Evolutionary conservation across 805 yeast species (phyloP).

Genomic region (Teunomyces kruisii): DNA sequence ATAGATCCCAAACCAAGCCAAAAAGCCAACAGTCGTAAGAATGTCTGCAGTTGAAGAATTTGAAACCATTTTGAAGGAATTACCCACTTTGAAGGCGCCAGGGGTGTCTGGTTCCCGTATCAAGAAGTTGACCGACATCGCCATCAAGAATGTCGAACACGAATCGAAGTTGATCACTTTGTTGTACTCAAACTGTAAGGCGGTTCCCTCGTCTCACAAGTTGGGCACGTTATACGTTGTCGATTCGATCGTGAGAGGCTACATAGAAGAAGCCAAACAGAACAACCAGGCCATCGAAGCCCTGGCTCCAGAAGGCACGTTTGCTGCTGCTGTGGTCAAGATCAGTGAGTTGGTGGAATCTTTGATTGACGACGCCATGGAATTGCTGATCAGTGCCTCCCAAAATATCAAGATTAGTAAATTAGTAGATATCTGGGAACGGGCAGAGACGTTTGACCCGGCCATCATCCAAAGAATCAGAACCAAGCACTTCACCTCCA

Average conservation of each 20-base stretch:
- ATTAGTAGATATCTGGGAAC: constrained; percentile 89
- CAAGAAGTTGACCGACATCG: constrained; percentile 76
- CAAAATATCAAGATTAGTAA: constrained; percentile 71
- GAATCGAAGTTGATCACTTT: constrained; percentile 58
- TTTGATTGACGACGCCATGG: constrained; percentile 61
- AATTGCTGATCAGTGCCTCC: constrained; percentile 52
- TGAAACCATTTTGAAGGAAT: constrained; percentile 48
- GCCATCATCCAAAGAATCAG: constrained; percentile 55
- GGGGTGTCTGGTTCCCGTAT: constrained; percentile 97
- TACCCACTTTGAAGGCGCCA: constrained; percentile 67
- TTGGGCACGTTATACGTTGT: constrained; percentile 88
- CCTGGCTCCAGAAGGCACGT: constrained; percentile 66
- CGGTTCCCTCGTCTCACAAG: constrained; percentile 77
- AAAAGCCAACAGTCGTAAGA: neutral
- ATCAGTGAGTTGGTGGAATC: constrained; percentile 64
- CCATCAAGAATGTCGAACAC: constrained; percentile 61
- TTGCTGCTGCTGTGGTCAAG: constrained; percentile 68
- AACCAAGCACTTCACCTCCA: constrained; percentile 57
- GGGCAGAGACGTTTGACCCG: constrained; percentile 72
- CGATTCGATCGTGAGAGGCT: constrained; percentile 88
- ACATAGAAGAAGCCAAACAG: constrained; percentile 69
- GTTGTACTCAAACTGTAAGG: constrained; percentile 66
- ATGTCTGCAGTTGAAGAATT: constrained; percentile 49
- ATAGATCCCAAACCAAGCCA: neutral
- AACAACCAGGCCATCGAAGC: constrained; percentile 46